Percentiles rank a stretch among this genome's conserved stretches.
Conservation (phyloP, 2,329 filamentous ascomycete species). For the Aspergillus unguis region DNA sequence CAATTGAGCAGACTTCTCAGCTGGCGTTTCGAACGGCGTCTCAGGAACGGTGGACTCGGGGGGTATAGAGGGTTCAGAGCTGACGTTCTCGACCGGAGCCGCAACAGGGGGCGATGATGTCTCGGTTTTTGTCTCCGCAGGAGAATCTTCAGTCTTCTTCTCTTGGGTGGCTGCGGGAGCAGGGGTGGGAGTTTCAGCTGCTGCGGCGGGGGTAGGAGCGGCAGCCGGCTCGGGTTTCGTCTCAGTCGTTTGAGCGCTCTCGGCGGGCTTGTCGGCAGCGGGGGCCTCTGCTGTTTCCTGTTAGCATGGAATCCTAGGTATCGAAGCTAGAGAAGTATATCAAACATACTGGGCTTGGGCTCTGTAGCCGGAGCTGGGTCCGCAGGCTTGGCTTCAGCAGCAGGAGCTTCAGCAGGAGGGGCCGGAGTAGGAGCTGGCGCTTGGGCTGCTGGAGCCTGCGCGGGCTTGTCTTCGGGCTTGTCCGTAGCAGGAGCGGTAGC, state of each 20-base stretch:
- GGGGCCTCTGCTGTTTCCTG: conserved; percentile 3
- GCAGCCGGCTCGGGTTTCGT: conserved; percentile 14
- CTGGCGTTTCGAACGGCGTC: conserved; percentile 5
- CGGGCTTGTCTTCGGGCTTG: conserved; percentile 15
- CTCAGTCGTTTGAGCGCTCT: conserved; percentile 6
- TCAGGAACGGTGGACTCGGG: conserved; percentile 10
- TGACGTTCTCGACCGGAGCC: conserved; percentile 4
- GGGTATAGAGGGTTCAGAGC: conserved; percentile 3
- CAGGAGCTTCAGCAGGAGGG: conserved; percentile 8
- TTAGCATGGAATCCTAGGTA: not conserved
- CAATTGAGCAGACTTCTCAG: conserved; percentile 13
- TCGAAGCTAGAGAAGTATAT: not conserved
- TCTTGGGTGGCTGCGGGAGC: not conserved
- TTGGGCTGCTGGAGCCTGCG: conserved; percentile 1
- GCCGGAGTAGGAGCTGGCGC: not conserved
- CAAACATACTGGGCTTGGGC: conserved; percentile 17
- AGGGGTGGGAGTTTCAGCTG: conserved; percentile 2
- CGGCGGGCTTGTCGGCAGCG: conserved; percentile 13
- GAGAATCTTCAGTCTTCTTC: conserved; percentile 5
- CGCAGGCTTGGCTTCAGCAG: conserved; percentile 11
- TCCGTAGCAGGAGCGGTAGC: conserved; percentile 11
- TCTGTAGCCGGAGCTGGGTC: conserved; percentile 15
- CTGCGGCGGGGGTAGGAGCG: conserved; percentile 9
- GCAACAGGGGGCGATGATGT: conserved; percentile 1
- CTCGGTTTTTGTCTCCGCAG: conserved; percentile 12